Evolutionary conservation across 257 asterid genomes (phyloP).

Genomic region (Forsythia viridissima): DNA sequence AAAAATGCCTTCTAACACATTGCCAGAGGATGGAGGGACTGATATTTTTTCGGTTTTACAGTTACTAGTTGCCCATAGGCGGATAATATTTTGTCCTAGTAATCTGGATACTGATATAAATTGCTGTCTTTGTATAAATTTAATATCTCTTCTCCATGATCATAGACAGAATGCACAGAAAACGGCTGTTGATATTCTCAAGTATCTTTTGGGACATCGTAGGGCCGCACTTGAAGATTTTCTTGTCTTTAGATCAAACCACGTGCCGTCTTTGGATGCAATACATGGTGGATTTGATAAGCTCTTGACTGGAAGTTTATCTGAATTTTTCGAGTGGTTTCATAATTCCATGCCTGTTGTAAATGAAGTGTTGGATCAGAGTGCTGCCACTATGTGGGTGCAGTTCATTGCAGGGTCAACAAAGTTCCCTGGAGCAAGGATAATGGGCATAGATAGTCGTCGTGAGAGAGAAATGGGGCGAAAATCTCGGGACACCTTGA

Average conservation of each 20-base stretch:
- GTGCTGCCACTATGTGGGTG: conserved; percentile 95
- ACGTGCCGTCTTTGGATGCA: conserved; percentile 70
- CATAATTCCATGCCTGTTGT: conserved; percentile 61
- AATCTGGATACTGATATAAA: conserved; percentile 85
- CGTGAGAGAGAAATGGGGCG: conserved; percentile 87
- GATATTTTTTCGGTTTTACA: conserved; percentile 79
- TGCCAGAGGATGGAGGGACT: conserved; percentile 62
- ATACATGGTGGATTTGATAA: conserved; percentile 94
- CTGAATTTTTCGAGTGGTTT: conserved; percentile 86
- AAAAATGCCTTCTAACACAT: conserved; percentile 39
- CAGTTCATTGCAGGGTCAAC: conserved; percentile 87
- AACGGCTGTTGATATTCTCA: conserved; percentile 90
- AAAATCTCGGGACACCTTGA: conserved; percentile 69
- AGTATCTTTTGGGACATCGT: conserved; percentile 89
- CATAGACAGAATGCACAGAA: conserved; percentile 65
- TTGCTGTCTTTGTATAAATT: conserved; percentile 88
- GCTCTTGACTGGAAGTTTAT: conserved; percentile 73
- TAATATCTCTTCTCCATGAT: conserved; percentile 83
- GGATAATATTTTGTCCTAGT: conserved; percentile 89
- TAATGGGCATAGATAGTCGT: conserved; percentile 91
- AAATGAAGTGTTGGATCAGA: conserved; percentile 78
- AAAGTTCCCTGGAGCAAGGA: conserved; percentile 94
- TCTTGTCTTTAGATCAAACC: conserved; percentile 84
- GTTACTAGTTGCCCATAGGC: conserved; percentile 85
- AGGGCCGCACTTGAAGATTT: conserved; percentile 91